Evolutionary conservation across 306 rosid genomes (phyloP), one percentile per base, ranked within the genome.

Genomic region (Pterocarpus macrocarpus): DNA sequence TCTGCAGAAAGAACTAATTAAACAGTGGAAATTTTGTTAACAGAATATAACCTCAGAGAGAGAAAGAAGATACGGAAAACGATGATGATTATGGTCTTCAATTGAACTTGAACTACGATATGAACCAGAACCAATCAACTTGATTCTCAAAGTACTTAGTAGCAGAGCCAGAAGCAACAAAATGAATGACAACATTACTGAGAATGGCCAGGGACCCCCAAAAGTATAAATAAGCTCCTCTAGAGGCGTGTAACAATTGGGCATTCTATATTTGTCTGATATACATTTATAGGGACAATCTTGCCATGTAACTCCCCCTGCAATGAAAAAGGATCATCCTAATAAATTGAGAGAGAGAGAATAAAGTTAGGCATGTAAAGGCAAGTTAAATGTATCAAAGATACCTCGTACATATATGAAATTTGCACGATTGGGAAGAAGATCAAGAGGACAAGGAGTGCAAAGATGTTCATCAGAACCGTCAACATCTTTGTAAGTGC

Each of bases 161-260:
- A 90, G 86, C 71, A 93, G 75, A 67, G 95, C 94, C 84, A 93
- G 71, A 80, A 93, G 81, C 79, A 90, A 84, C 89, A 93, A 85
- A 87, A 88, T 73, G 81, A 90, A 89, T 74, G 97, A 91, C 82
- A 91, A 79, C 83, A 93, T 43, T 78, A 89, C 67, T 30, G 95
- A 85, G 86, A 95, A 95, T 44, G 89, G 94, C 92, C 91, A 91
- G 83, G 97, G 97, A 11, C 97, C 99, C 74, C 97, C 91, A 85
- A 93, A 95, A 75, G 99, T 89, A 89, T 91, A 93, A 84, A 91
- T 80, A 81, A 95, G 94, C 86, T 95, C 98, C 87, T 95, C 98
- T 53, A 95, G 89, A 84, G 98, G 97, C 32, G 98, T 92, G 68
- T 89, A 91, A 88, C 98, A 95, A 80, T 91, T 95, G 67, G 98